Conservation (phyloP, 2,329 filamentous ascomycete genomes). For the Byssoonygena ceratinophila region DNA sequence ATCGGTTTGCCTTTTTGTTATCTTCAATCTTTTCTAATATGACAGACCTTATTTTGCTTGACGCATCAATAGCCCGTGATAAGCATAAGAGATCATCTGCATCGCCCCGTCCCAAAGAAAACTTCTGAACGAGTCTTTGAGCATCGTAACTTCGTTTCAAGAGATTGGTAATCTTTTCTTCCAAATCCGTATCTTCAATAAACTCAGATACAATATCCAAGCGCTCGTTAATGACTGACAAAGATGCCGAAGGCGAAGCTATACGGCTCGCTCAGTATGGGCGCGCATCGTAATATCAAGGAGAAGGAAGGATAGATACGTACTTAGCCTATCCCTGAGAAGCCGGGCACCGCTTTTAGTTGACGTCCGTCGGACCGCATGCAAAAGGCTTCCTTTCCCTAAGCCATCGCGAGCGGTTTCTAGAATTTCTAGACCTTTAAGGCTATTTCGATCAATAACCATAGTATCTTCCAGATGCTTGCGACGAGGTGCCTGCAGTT, state of each 20-base stretch:
- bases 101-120: conserved; percentile 82
- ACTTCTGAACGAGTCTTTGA: conserved; percentile 83
- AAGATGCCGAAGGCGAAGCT: conserved; percentile 77
- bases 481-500: conserved; percentile 70
- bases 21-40: conserved; percentile 21
- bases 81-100: conserved; percentile 80
- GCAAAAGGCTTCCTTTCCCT: conserved; percentile 73
- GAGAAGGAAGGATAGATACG: conserved; percentile 19
- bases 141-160: conserved; percentile 72
- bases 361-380: conserved; percentile 78
- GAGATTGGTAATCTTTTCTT: conserved; percentile 57
- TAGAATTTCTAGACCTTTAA: conserved; percentile 80
- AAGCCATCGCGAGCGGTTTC: conserved; percentile 70
- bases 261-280: background rate
- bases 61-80: conserved; percentile 67
- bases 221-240: conserved; percentile 64
- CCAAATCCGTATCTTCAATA: conserved; percentile 53
- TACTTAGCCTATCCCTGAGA: conserved; percentile 71
- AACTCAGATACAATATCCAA: conserved; percentile 74
- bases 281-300: background rate
- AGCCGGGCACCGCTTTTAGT: conserved; percentile 85
- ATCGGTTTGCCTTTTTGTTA: conserved; percentile 16
- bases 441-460: conserved; percentile 82
- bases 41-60: conserved; percentile 49
- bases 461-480: conserved; percentile 67